Evolutionary conservation across 768 basidiomycete genomes (phyloP).

Genomic region (Fomitopsis serialis): DNA sequence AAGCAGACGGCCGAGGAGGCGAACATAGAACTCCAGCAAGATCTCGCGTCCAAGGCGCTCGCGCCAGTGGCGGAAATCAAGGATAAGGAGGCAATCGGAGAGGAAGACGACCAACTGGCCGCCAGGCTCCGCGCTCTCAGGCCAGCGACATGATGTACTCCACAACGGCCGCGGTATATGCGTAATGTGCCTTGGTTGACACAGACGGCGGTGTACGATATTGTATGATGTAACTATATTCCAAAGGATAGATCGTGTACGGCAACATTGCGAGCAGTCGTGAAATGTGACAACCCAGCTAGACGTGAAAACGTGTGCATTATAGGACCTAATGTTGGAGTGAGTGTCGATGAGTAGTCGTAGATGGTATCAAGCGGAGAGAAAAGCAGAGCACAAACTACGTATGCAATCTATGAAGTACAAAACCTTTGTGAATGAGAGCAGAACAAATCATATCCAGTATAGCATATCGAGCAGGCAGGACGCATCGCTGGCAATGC

Average conservation of each 20-base stretch:
- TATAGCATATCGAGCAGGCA: not conserved
- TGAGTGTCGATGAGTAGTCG: not conserved
- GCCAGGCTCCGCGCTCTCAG: constrained; percentile 85
- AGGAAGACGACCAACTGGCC: constrained; percentile 80
- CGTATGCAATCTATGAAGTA: constrained; percentile 3
- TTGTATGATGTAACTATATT: not conserved
- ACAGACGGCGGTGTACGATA: not conserved
- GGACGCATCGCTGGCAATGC: not conserved
- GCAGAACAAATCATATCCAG: not conserved
- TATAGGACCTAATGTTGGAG: not conserved
- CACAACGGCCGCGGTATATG: not conserved
- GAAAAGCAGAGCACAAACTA: not conserved
- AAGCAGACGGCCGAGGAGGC: constrained; percentile 96
- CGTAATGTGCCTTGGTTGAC: constrained; percentile 4
- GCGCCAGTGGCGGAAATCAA: constrained; percentile 50
- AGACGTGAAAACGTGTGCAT: not conserved
- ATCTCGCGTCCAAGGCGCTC: constrained; percentile 64
- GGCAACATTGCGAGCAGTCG: not conserved
- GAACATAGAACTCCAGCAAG: constrained; percentile 91
- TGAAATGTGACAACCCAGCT: not conserved
- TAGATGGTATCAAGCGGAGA: not conserved
- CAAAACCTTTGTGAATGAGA: not conserved
- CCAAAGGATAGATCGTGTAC: not conserved
- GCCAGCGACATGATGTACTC: constrained; percentile 49
- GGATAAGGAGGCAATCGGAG: constrained; percentile 45